These are phyloP conservation scores for Tetracladium marchalianum DNA, from an alignment of 495 filamentous ascomycete species.

Conservation along the genomic window DNA sequence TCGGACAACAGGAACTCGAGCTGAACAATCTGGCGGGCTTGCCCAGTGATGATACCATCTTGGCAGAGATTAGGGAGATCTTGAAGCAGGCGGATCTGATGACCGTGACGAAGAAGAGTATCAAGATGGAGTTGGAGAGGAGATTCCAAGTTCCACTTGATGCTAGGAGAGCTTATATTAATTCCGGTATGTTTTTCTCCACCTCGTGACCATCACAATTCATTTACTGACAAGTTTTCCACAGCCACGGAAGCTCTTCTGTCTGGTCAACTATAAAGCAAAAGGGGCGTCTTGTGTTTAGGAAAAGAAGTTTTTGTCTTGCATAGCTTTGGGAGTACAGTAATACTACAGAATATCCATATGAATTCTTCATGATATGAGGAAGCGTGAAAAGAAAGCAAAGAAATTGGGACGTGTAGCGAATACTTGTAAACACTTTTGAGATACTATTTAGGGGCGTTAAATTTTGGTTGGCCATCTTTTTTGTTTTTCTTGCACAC, in stretches of 20 bases:
- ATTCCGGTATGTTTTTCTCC: slow-evolving; percentile 58
- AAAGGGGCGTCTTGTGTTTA: not conserved
- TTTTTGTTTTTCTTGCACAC: no score
- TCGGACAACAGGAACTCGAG: slow-evolving; percentile 50
- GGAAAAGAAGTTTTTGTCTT: no score
- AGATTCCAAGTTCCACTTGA: slow-evolving; percentile 79
- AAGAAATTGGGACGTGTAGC: no score
- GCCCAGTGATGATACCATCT: slow-evolving; percentile 79
- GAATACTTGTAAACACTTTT: no score
- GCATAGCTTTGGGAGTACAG: no score
- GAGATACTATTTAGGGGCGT: no score
- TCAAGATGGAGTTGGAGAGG: slow-evolving; percentile 86
- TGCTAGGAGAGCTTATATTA: slow-evolving; percentile 78
- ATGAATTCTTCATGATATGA: no score
- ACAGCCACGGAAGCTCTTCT: slow-evolving; percentile 39
- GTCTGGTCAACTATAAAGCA: slow-evolving; percentile 31
- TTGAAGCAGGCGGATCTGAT: slow-evolving; percentile 87
- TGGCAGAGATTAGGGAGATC: slow-evolving; percentile 92
- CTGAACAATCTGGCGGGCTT: slow-evolving; percentile 57
- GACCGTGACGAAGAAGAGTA: slow-evolving; percentile 96
- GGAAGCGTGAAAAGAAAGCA: no score
- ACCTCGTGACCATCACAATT: not conserved
- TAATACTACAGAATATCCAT: no score
- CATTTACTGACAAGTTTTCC: slow-evolving; percentile 30
- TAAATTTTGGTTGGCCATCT: no score